Percentiles rank a stretch among this genome's conserved stretches.
phyloP scores from a whole-genome alignment of 805 yeast genomes.

The Saturnispora gosingensis region DNA sequence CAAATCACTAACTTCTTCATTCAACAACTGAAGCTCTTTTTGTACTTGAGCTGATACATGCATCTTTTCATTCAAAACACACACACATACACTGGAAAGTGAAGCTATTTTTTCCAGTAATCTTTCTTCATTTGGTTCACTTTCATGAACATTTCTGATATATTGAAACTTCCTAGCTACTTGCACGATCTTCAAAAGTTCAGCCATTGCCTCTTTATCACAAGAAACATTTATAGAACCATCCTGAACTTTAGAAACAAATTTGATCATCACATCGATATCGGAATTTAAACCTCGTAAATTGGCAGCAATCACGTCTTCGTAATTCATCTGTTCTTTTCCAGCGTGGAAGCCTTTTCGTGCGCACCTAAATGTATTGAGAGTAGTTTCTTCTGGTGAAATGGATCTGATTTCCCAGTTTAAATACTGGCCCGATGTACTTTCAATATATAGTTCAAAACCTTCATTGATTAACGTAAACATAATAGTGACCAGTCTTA shows the following conservation, averaged over 20 bases:
- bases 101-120: slow-evolving; percentile 5
- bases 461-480: neutral
- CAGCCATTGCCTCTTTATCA: neutral
- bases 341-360: neutral
- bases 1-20: neutral
- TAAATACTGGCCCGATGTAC: neutral
- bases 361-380: neutral
- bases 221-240: slow-evolving; percentile 4
- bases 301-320: neutral
- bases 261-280: slow-evolving; percentile 6
- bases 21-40: neutral
- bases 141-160: neutral
- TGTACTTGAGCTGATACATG: neutral
- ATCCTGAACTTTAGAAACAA: slow-evolving; percentile 8
- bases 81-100: slow-evolving; percentile 2
- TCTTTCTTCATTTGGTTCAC: neutral
- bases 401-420: neutral
- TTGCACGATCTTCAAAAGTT: slow-evolving; percentile 11
- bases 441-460: neutral
- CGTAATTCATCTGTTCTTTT: neutral
- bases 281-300: neutral
- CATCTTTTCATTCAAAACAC: slow-evolving; percentile 7
- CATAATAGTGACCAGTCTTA: neutral
- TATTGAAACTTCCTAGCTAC: slow-evolving; percentile 7
- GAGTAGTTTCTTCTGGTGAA: neutral